These are phyloP conservation scores for Chytridium lagenaria DNA, from an alignment of 371 early-diverging fungal species.

Conservation along the genomic window DNA sequence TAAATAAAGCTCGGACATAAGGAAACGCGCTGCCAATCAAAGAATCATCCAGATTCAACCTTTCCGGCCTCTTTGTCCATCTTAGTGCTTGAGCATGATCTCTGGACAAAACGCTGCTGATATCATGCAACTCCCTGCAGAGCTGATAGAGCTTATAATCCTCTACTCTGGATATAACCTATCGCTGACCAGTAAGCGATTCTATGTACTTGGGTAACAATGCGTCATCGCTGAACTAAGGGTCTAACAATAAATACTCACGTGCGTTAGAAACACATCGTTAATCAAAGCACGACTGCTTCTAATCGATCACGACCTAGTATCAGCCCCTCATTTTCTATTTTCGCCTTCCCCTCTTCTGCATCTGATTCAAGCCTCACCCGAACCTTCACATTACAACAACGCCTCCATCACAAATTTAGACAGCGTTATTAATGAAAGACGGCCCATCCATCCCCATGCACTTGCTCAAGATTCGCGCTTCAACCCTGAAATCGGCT, in stretches of 20 bases:
- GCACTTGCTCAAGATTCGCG: background rate
- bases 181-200: background rate
- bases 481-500: background rate
- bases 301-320: background rate
- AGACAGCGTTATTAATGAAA: background rate
- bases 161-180: constrained; percentile 6
- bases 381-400: background rate
- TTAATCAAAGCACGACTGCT: background rate
- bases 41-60: no score
- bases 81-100: no score
- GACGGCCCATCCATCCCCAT: background rate
- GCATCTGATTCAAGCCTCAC: background rate
- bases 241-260: background rate
- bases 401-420: constrained; percentile 6
- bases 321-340: background rate
- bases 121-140: background rate
- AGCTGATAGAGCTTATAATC: background rate
- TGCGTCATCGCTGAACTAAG: background rate
- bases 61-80: no score
- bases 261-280: background rate
- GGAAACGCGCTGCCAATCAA: no score
- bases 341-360: background rate
- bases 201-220: background rate
- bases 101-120: no score
- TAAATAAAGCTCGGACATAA: no score